Evolutionary conservation across 2,329 filamentous ascomycete genomes (phyloP).

Genomic region (Didymosphaeria variabile): DNA sequence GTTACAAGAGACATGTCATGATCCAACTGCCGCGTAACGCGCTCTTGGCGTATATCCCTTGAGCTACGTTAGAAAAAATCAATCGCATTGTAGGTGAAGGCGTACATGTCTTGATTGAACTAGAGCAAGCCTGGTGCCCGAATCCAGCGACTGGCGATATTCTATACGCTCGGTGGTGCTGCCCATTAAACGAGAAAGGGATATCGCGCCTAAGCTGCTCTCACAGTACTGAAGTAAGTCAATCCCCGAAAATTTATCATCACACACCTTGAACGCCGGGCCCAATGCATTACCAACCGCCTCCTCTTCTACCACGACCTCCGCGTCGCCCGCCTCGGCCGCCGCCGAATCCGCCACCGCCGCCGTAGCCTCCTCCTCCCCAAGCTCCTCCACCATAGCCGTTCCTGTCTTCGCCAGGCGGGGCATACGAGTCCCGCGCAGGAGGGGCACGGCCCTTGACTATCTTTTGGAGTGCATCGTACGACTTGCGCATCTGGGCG

Average conservation of each 20-base stretch:
- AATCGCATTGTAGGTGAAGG: slow-evolving; percentile 39
- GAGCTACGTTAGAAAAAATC: slow-evolving; percentile 41
- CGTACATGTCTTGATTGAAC: slow-evolving; percentile 47
- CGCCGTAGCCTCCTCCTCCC: slow-evolving; percentile 27
- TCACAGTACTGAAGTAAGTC: slow-evolving; percentile 44
- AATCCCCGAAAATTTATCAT: slow-evolving; percentile 39
- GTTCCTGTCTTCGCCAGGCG: slow-evolving; percentile 34
- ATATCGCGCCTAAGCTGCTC: slow-evolving; percentile 30
- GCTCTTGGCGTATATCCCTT: slow-evolving; percentile 33
- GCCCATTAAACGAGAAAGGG: slow-evolving; percentile 23
- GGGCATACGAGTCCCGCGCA: slow-evolving; percentile 52
- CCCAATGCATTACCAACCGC: slow-evolving; percentile 38
- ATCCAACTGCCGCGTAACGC: neutral
- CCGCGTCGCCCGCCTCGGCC: slow-evolving; percentile 39
- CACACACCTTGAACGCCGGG: slow-evolving; percentile 50
- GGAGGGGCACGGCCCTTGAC: slow-evolving; percentile 76
- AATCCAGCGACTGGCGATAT: slow-evolving; percentile 10
- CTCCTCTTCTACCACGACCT: slow-evolving; percentile 38
- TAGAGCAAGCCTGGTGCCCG: slow-evolving; percentile 31
- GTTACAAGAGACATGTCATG: neutral
- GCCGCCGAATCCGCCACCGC: slow-evolving; percentile 30
- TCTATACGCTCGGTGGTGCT: slow-evolving; percentile 8
- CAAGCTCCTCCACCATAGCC: slow-evolving; percentile 34
- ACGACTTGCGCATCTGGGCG: slow-evolving; percentile 96
- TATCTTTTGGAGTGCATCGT: slow-evolving; percentile 85